Evolutionary conservation across 441 rosid genomes (phyloP).

Genomic region (Aquilaria agallochum): DNA sequence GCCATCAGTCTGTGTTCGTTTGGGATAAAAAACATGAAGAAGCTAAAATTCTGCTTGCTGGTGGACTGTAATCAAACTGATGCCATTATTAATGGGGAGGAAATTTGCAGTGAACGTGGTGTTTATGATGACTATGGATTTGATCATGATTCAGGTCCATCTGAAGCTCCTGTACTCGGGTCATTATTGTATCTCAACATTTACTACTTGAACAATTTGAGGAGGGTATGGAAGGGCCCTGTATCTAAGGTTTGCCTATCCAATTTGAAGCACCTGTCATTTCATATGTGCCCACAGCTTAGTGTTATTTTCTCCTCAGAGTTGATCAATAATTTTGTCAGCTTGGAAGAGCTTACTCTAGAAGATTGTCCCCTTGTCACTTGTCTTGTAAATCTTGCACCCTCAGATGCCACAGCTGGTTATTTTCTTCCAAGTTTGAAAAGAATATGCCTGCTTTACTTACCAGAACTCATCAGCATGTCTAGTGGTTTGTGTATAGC

Average conservation of each 20-base stretch:
- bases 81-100: constrained; percentile 11
- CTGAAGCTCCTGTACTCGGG: not conserved
- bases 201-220: constrained; percentile 15
- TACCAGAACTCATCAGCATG: constrained; percentile 17
- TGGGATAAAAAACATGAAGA: constrained; percentile 2
- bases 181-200: constrained; percentile 13
- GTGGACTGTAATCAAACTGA: constrained; percentile 11
- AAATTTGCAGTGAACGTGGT: not conserved
- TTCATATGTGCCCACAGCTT: constrained; percentile 19
- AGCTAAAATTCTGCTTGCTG: constrained; percentile 10
- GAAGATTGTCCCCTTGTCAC: constrained; percentile 15
- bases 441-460: constrained; percentile 15
- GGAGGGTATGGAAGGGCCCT: constrained; percentile 8
- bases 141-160: not conserved
- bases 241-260: not conserved
- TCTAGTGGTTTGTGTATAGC: constrained; percentile 8
- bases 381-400: constrained; percentile 6
- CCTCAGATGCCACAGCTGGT: not conserved
- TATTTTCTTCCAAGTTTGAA: constrained; percentile 12
- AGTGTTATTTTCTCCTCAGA: constrained; percentile 9
- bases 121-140: constrained; percentile 3
- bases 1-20: constrained; percentile 5
- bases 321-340: constrained; percentile 8
- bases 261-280: constrained; percentile 6
- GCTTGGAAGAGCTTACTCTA: constrained; percentile 14